Evolutionary conservation across 2,329 filamentous ascomycete species (phyloP), one percentile per base, ranked within the genome.

Genomic region (Pseudogymnoascus sp.): DNA sequence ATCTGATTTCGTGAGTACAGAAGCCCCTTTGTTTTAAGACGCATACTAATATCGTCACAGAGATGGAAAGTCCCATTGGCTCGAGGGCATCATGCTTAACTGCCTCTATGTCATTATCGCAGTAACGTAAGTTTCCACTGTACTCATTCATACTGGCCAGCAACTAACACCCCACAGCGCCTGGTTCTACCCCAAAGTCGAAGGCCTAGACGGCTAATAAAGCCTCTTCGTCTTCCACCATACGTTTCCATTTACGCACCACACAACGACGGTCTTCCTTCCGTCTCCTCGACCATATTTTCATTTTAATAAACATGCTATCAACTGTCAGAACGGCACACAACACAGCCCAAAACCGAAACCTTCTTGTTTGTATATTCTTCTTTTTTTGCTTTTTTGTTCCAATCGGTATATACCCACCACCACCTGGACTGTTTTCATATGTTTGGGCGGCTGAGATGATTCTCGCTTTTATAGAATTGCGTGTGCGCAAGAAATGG

Each of bases 31-130:
- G 19, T 14, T 45, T 12, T 23, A 22, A 11, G 5, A 25, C 4
- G 4, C 3, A 4, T 45, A n/a, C 41, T 49, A 49, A 49, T 49
- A 1, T 3, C 1, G 6, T 28, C 9, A 2, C 16, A 49, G 42
- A 19, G 91, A 95, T 69, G 91, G 91, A 30, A 85, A 91, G 72
- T 92, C 87, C 65, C 91, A 93, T 69, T 94, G 90, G 78, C 80
- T 93, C 0, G 90, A 94, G 74, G 90, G 90, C 2, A 84, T 86
- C 64, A 76, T 93, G 63, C 75, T 94, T 80, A 2, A 75, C 83
- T 89, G 88, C 39, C 81, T 91, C 3, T 94, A 94, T 70, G 78
- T 88, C 41, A 94, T 94, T 61, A 92, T 94, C 70, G 89, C 88
- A 9, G 78, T 84, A 81, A 77, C 84, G 82, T 84, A 80, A 78